Conservation (phyloP, 2,329 filamentous ascomycete genomes). For the Fusarium sp. region DNA sequence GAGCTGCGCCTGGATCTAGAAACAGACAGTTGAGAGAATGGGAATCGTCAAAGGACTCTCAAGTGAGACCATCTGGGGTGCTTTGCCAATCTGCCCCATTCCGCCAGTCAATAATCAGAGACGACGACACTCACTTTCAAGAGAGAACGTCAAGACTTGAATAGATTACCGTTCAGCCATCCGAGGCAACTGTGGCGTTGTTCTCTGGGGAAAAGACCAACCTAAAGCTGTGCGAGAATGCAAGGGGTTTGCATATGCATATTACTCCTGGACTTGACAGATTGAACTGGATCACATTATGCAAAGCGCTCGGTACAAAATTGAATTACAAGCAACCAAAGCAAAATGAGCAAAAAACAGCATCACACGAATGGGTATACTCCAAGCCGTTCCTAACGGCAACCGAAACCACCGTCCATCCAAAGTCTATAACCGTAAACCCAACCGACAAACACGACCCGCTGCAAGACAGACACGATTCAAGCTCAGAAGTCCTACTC, state of each 20-base stretch:
- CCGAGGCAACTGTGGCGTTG: not conserved
- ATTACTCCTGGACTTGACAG: not conserved
- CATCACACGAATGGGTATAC: constrained; percentile 42
- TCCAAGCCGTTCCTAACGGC: constrained; percentile 26
- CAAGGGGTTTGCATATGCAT: not conserved
- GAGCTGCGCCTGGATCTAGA: too few relatives aligned
- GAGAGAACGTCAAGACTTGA: not conserved
- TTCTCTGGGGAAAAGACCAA: not conserved
- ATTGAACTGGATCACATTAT: not conserved
- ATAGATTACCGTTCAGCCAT: not conserved
- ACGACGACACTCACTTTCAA: too few relatives aligned
- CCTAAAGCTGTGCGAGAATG: not conserved
- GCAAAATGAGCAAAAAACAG: constrained; percentile 24
- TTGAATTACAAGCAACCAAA: constrained; percentile 15
- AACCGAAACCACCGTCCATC: constrained; percentile 18
- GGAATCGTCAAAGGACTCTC: too few relatives aligned
- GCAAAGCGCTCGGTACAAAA: not conserved
- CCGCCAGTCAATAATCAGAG: too few relatives aligned
- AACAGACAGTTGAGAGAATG: too few relatives aligned
- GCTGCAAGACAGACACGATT: constrained; percentile 3
- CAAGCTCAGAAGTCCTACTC: constrained; percentile 32
- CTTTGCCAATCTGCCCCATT: too few relatives aligned
- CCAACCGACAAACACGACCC: not conserved
- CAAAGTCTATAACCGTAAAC: constrained; percentile 25
- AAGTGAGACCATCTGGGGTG: too few relatives aligned